Evolutionary conservation across 2,329 filamentous ascomycete genomes (phyloP).

Genomic region (Grosmannia serpens): DNA sequence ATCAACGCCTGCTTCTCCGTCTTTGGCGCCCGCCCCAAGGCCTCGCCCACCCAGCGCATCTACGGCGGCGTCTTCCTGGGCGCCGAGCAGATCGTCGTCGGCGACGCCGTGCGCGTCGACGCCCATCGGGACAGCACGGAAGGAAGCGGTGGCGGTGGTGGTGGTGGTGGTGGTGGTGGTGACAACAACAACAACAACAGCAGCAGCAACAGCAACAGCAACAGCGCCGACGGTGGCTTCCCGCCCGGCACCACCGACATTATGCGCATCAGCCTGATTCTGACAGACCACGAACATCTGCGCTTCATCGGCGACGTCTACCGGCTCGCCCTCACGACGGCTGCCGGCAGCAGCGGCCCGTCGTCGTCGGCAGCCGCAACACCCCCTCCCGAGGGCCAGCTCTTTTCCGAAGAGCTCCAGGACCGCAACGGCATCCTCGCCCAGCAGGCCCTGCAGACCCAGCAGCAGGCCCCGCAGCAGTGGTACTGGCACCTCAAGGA

Average conservation of each 20-base stretch:
- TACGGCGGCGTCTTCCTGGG: conserved; percentile 24
- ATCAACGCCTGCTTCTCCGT: conserved; percentile 24
- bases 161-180: too few species aligned
- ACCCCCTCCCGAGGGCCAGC: conserved; percentile 12
- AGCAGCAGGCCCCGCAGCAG: background rate
- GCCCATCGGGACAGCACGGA: background rate
- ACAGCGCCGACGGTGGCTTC: conserved; percentile 55
- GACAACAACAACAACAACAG: conserved; percentile 1
- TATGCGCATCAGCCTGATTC: conserved; percentile 20
- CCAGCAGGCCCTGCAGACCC: background rate
- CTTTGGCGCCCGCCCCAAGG: conserved; percentile 18
- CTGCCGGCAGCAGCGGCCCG: background rate
- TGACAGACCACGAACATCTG: conserved; percentile 10
- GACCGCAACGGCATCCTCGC: conserved; percentile 8
- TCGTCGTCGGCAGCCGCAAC: background rate
- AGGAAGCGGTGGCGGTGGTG: too few species aligned
- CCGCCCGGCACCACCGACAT: conserved; percentile 47
- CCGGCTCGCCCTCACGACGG: conserved; percentile 11
- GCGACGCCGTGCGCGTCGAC: conserved; percentile 22
- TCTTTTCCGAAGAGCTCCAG: conserved; percentile 18
- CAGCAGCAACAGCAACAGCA: conserved; percentile 43
- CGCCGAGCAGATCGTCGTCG: conserved; percentile 22
- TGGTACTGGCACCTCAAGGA: conserved; percentile 22
- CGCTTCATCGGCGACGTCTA: conserved; percentile 20
- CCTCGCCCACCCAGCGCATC: conserved; percentile 9